These are phyloP conservation scores for Pseudocercospora musae DNA, from an alignment of 2,329 filamentous ascomycete species.

Conservation along the genomic window DNA sequence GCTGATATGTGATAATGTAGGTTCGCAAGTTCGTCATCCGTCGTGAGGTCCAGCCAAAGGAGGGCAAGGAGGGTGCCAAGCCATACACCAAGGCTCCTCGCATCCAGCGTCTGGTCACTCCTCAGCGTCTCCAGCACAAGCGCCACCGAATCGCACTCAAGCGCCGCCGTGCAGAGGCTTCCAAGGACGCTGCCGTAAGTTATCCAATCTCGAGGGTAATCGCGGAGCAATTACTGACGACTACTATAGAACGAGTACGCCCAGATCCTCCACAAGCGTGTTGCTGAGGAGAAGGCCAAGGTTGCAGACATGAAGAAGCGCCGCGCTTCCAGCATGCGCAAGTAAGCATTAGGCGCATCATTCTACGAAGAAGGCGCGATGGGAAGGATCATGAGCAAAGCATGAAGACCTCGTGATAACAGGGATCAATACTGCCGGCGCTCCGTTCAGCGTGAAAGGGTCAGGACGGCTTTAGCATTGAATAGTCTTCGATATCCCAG, in stretches of 20 bases:
- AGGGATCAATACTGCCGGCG: constrained; percentile 15
- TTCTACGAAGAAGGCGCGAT: constrained; percentile 16
- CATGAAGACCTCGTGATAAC: constrained; percentile 17
- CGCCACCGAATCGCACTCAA: constrained; percentile 96
- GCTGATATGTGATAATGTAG: constrained; percentile 49
- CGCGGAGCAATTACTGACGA: constrained; percentile 37
- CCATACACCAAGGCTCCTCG: constrained; percentile 99
- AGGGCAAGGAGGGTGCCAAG: constrained; percentile 81
- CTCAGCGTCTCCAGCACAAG: constrained; percentile 99
- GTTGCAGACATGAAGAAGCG: constrained; percentile 95
- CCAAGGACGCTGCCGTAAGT: constrained; percentile 98
- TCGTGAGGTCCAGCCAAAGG: constrained; percentile 92
- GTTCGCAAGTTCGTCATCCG: constrained; percentile 99
- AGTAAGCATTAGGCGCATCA: constrained; percentile 48
- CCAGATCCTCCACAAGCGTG: constrained; percentile 93
- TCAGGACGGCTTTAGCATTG: constrained; percentile 13
- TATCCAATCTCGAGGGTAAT: neutral
- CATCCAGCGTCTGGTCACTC: constrained; percentile 99
- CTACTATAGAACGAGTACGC: constrained; percentile 83
- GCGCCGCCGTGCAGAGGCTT: constrained; percentile 93
- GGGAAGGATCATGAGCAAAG: constrained; percentile 17
- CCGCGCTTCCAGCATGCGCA: constrained; percentile 91
- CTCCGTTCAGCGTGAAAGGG: constrained; percentile 19
- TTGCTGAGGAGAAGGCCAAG: constrained; percentile 90
- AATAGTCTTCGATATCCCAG: constrained; percentile 8